These are phyloP conservation scores for Wickerhamiella qilinensis DNA, from an alignment of 805 yeast species.

Conservation along the genomic window DNA sequence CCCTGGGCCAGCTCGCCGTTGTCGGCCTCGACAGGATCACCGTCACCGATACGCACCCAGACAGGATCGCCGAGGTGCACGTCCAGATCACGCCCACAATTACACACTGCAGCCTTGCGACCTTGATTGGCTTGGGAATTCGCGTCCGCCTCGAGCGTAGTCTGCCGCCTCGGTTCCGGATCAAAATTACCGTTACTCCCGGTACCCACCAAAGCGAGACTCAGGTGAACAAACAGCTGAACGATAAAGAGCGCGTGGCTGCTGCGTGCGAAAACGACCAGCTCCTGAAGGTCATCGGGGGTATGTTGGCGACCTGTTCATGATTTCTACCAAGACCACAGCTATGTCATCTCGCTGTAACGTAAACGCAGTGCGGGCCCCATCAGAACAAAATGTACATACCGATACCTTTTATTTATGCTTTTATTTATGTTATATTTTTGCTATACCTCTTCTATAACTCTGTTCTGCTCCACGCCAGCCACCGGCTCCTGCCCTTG, in stretches of 20 bases:
- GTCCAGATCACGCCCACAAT: conserved; percentile 92
- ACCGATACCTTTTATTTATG: no score
- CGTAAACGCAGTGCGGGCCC: neutral
- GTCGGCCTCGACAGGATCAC: conserved; percentile 70
- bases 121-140: conserved; percentile 87
- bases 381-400: neutral
- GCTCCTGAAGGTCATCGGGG: conserved; percentile 71
- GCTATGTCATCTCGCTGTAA: no score
- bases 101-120: conserved; percentile 93
- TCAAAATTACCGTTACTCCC: conserved; percentile 63
- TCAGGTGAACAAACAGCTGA: conserved; percentile 91
- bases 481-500: no score
- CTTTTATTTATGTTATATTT: no score
- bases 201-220: conserved; percentile 93
- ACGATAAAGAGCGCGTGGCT: conserved; percentile 93
- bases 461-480: no score
- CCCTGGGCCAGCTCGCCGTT: conserved; percentile 86
- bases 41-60: conserved; percentile 39
- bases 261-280: conserved; percentile 98
- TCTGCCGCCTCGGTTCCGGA: conserved; percentile 69
- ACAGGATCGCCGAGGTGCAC: conserved; percentile 53
- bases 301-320: conserved; percentile 71
- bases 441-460: no score
- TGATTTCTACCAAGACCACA: no score
- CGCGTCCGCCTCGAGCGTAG: conserved; percentile 82